A percentile compares a stretch with the other conserved stretches of the same genome.
These are phyloP conservation scores for Phlegmacium glaucopus DNA, from an alignment of 768 basidiomycete genomes.

Conservation along the genomic window DNA sequence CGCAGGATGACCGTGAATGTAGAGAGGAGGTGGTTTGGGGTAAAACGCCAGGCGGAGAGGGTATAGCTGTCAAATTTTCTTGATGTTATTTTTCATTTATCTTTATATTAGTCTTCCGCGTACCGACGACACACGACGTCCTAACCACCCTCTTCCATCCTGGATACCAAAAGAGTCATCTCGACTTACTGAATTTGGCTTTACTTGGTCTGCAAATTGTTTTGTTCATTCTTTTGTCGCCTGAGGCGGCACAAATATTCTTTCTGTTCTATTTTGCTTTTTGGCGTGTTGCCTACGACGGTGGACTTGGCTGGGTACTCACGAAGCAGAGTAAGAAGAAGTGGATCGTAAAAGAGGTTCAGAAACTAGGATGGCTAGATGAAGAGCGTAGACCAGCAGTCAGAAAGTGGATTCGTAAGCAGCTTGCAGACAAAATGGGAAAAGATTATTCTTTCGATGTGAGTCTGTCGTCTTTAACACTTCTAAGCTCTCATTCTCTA, in stretches of 20 bases:
- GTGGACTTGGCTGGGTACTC: slow-evolving; percentile 89
- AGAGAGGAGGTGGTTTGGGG: slow-evolving; percentile 79
- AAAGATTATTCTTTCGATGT: slow-evolving; percentile 92
- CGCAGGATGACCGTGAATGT: slow-evolving; percentile 1
- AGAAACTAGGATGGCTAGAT: slow-evolving; percentile 88
- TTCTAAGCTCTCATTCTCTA: slow-evolving; percentile 4
- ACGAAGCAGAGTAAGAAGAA: slow-evolving; percentile 94
- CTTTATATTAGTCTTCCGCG: slow-evolving; percentile 70
- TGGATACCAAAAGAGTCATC: slow-evolving; percentile 78
- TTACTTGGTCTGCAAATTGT: slow-evolving; percentile 74
- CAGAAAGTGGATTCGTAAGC: slow-evolving; percentile 80
- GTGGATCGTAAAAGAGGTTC: slow-evolving; percentile 86
- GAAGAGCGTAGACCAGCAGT: slow-evolving; percentile 54
- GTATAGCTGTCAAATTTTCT: slow-evolving; percentile 30
- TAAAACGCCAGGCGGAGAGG: slow-evolving; percentile 79
- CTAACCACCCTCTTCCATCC: slow-evolving; percentile 84
- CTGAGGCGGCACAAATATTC: slow-evolving; percentile 51
- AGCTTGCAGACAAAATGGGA: slow-evolving; percentile 92
- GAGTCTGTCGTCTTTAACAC: slow-evolving; percentile 23
- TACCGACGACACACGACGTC: slow-evolving; percentile 90
- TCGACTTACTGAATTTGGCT: slow-evolving; percentile 83
- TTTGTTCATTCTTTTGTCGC: slow-evolving; percentile 68
- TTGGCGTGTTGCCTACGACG: slow-evolving; percentile 91
- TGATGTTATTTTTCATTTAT: slow-evolving; percentile 8
- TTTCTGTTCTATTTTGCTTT: slow-evolving; percentile 91